Evolutionary conservation across 768 basidiomycete species (phyloP), one percentile per base, ranked within the genome.

Genomic region (Russula ochroleuca): DNA sequence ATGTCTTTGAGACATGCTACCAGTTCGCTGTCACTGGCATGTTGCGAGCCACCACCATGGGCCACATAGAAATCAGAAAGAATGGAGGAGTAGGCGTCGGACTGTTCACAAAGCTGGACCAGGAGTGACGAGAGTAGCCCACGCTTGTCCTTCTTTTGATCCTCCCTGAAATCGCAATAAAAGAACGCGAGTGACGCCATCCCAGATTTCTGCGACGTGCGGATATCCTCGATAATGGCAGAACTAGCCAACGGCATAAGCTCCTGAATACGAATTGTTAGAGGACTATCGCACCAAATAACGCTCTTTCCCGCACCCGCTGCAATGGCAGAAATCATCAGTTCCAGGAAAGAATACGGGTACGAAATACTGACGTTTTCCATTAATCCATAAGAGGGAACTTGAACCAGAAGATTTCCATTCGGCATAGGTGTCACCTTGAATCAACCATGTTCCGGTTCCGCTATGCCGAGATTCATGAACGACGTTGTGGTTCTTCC

Each of bases 301-400:
- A 62, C 28, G 9, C 19, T 56, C 37, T 62, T 62, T 5, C 61
- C 61, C 1, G 53, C 43, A 14, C 53, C 61, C 35, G 61, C 61
- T 56, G 31, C 10, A 31, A 10, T 38, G 8, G 15, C 7, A 13
- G 19, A 19, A 35, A 15, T 2, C 4, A 10, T 56, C 37, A 57
- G 31, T 8, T 1, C 6, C 13, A 19, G 13, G 9, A 35, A 17
- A 15, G 0, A n/a, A 7, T 17, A 62, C 3, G 2, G 8, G 37
- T 9, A 35, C 7, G 3, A 43, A 15, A 41, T 45, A 25, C 53
- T 23, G 31, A 62, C 61, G 54, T 31, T 62, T 62, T 6, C 61
- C 61, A 15, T 48, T 37, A 2, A 62, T 31, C 61, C 61, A 62
- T 37, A 62, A 31, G 1, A 62, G 37, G 5, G 47, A 62, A 7